phyloP scores from a whole-genome alignment of 805 yeast genomes.

The Wickerhamiella nectarea region DNA sequence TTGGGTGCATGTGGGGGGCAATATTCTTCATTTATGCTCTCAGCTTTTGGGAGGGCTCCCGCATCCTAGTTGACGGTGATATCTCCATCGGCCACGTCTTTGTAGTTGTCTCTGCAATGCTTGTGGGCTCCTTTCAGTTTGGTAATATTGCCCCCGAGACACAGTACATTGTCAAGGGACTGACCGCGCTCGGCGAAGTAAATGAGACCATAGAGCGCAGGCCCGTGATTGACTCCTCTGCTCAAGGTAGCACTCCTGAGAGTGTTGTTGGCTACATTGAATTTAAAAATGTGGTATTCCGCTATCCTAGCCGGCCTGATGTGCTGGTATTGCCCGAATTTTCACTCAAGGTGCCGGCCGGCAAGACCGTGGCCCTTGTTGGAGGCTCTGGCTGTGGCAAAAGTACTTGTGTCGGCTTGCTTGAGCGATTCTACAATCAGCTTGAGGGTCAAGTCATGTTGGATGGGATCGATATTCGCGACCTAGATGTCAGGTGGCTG shows the following conservation, averaged over 20 bases:
- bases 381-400: conserved; percentile 97
- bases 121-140: conserved; percentile 32
- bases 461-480: conserved; percentile 71
- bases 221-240: conserved; percentile 28
- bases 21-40: conserved; percentile 29
- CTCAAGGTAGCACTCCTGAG: conserved; percentile 20
- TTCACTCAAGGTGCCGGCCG: conserved; percentile 68
- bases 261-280: conserved; percentile 47
- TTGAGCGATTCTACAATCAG: conserved; percentile 82
- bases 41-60: conserved; percentile 33
- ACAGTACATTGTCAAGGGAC: conserved; percentile 27
- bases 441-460: conserved; percentile 56
- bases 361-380: conserved; percentile 86
- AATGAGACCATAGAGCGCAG: conserved; percentile 32
- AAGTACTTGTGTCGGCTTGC: conserved; percentile 71
- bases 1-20: conserved; percentile 27
- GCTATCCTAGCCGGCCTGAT: conserved; percentile 66
- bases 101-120: conserved; percentile 29
- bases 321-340: conserved; percentile 72
- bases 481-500: conserved; percentile 59
- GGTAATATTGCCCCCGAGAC: conserved; percentile 32
- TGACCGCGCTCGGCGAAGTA: conserved; percentile 30
- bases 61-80: conserved; percentile 26
- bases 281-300: conserved; percentile 76
- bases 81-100: conserved; percentile 26